Conservation (phyloP, 1,284 basidiomycete species). For the Cutaneotrichosporon sp. region DNA sequence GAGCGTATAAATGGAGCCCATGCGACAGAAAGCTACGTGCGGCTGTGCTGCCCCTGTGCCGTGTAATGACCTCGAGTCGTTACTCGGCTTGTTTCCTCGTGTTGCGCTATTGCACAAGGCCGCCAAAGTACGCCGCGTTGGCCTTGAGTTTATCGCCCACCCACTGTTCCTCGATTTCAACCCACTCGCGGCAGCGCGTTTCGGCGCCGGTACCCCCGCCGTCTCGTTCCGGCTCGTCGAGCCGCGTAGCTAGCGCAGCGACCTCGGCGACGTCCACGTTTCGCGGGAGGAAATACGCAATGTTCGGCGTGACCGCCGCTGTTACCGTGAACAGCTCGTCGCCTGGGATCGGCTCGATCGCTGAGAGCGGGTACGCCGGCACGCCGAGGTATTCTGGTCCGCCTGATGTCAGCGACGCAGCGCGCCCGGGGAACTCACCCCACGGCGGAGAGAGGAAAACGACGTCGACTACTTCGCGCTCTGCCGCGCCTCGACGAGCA, state of each 20-base stretch:
- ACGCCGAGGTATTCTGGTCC: slow-evolving; percentile 31
- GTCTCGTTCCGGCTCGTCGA: slow-evolving; percentile 6
- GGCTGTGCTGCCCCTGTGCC: no score
- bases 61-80: no score
- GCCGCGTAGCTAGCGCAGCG: slow-evolving; percentile 51
- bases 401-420: slow-evolving; percentile 3
- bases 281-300: slow-evolving; percentile 85
- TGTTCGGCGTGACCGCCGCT: slow-evolving; percentile 61
- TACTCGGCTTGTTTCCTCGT: no score
- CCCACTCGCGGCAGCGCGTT: slow-evolving; percentile 33
- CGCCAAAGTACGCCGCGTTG: slow-evolving; percentile 53
- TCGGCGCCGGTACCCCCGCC: slow-evolving; percentile 2
- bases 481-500: slow-evolving; percentile 34
- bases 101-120: slow-evolving; percentile 28
- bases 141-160: slow-evolving; percentile 53
- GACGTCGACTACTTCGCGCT: slow-evolving; percentile 61
- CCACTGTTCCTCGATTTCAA: slow-evolving; percentile 53
- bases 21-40: no score
- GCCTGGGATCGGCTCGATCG: slow-evolving; percentile 74
- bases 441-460: slow-evolving; percentile 90
- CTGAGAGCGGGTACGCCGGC: slow-evolving; percentile 63
- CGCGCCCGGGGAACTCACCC: slow-evolving; percentile 74
- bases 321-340: slow-evolving; percentile 70
- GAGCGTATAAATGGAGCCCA: no score
- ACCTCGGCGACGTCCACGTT: slow-evolving; percentile 74